phyloP scores from a whole-genome alignment of 2,329 filamentous ascomycete species.

The Chaetomium sp. region DNA sequence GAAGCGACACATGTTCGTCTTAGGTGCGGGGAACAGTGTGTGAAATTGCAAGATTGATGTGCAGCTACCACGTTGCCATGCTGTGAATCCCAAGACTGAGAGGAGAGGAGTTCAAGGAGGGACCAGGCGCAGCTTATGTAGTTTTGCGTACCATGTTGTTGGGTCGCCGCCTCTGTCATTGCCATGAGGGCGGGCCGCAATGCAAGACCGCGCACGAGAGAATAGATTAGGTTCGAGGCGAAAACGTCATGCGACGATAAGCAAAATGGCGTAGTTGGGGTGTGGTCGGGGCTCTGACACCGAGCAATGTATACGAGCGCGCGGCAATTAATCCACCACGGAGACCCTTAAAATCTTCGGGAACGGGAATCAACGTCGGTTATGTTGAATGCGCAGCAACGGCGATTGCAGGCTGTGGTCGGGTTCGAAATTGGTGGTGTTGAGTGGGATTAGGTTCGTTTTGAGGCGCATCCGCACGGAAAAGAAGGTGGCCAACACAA shows the following conservation, averaged over 20 bases:
- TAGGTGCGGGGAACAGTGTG: too few relatives aligned
- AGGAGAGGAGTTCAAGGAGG: background rate
- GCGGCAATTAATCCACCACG: too few relatives aligned
- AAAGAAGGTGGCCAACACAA: background rate
- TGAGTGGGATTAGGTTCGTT: background rate
- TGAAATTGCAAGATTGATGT: too few relatives aligned
- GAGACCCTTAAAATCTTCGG: too few relatives aligned
- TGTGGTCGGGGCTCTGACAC: too few relatives aligned
- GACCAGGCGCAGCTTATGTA: background rate
- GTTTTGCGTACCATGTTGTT: conserved; percentile 23
- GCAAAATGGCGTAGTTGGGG: background rate
- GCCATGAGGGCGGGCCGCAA: conserved; percentile 17
- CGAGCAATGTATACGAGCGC: too few relatives aligned
- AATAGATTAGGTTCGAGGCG: background rate
- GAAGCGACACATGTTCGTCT: too few relatives aligned
- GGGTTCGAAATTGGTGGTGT: background rate
- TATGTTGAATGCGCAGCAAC: background rate
- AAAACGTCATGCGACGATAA: background rate
- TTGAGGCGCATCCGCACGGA: background rate
- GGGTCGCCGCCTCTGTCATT: conserved; percentile 26
- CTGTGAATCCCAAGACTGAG: background rate
- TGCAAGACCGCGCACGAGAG: background rate
- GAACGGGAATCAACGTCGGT: too few relatives aligned
- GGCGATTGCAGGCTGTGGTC: background rate
- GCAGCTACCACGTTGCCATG: background rate